Conservation (phyloP, 78 protist species). For the Anaeramoeba flamelloides region DNA sequence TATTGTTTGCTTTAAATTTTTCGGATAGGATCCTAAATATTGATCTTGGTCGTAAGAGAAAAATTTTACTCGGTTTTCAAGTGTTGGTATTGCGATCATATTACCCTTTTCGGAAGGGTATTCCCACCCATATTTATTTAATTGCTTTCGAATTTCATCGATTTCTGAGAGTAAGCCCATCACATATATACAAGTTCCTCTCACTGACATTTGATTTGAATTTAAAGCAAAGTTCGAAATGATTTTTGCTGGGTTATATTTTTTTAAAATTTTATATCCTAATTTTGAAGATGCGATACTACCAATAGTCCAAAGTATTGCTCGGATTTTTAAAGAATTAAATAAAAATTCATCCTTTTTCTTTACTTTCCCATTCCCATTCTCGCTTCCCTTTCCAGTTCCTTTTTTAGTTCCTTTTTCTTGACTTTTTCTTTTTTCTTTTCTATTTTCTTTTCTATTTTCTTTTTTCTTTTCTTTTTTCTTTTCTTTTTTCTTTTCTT, state of each 20-base stretch:
- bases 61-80: background rate
- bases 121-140: background rate
- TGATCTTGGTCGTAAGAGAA: background rate
- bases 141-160: background rate
- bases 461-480: too few species aligned
- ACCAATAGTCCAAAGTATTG: background rate
- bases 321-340: background rate
- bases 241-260: background rate
- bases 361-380: too few species aligned
- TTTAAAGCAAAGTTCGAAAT: background rate
- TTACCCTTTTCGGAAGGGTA: background rate
- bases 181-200: background rate
- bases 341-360: too few species aligned
- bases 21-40: background rate
- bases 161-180: background rate
- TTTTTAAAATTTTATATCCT: background rate
- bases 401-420: too few species aligned
- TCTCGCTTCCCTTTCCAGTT: too few species aligned
- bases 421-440: too few species aligned
- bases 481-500: too few species aligned
- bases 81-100: background rate
- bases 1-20: background rate
- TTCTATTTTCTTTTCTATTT: too few species aligned
- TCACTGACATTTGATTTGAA: background rate
- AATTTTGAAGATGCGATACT: background rate